Base-by-base conservation (phyloP, 1,284 basidiomycete genomes). In the Cryptococcus amylolentus region DNA sequence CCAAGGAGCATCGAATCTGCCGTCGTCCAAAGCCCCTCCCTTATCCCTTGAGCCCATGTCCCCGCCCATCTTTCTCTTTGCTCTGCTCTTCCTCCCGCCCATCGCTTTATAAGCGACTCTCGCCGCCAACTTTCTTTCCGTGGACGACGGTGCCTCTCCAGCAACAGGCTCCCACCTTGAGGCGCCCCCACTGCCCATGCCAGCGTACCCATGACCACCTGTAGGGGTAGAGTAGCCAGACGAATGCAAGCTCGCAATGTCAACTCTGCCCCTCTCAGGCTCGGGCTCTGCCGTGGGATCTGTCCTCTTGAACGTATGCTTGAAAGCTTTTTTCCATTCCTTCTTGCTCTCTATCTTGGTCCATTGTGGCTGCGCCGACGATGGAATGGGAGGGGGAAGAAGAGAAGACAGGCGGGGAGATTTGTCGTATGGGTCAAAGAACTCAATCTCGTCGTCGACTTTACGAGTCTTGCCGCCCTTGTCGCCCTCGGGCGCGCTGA, bases 31-130 rank as follows among this genome's bases (percentile, higher is more conserved):
- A n/a, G 65, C 68, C 16, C 72, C 72, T 16, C 68, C 66, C 56
- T 69, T 72, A 60, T 73, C 73, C 45, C 64, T 69, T 28, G 59
- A 58, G 26, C 72, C 73, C 53, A 72, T 38, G 47, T 69, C 67
- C 16, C 73, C 75, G 16, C 75, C 77, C 69, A 77, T 72, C 62
- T 69, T 91, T 48, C 78, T 81, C 74, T 86, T 88, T 5, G 66
- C 63, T 60, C 78, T 77, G 9, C 84, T 79, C 78, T 93, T 94
- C 61, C 91, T 82, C 10, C 91, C 91, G 18, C 87, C 87, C 8
- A 93, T 78, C 53, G 90, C 88, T 79, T 93, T 93, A 78, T 94
- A 94, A 80, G 86, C 86, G 68, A 87, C 87, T 40, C 91, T 82
- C 84, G 91, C 90, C 73, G 91, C 89, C 2, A 84, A 57, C 76